Base-by-base conservation (phyloP, 352 stramenopile genomes). In the Poterioochromonas sp. region DNA sequence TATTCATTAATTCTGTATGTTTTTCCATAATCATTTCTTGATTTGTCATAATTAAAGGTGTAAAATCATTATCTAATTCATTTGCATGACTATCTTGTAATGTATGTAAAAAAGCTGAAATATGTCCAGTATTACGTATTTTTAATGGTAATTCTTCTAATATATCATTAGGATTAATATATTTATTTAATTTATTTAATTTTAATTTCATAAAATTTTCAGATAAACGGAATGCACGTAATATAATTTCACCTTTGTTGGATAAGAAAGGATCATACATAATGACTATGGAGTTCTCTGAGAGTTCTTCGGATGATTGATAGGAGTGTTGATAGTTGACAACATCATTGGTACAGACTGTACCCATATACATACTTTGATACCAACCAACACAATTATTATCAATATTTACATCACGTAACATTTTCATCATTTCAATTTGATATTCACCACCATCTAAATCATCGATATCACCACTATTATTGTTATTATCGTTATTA, bases 341-440 rank as follows among this genome's bases (percentile, higher is more conserved):
- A 53, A 98, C 87, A n/a, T 87, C 86, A 29, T 87, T 86, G 53
- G 93, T 97, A 79, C 90, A 96, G 84, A 97, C 97, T 41, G 94
- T 95, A 29, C 92, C 93, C 82, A 97, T 91, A 83, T 93, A 90
- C 80, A 96, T 95, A 51, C 90, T 96, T 82, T 98, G 92, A 86
- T 99, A 99, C 94, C 94, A 98, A 39, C 95, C 94, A 68, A 98
- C 91, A 83, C 95, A 97, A 85, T 98, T 98, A 86, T 97, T 98
- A 84, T 98, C 94, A 81, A 98, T 94, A 82, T 97, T 97, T 39
- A 98, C 87, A 84, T 98, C 93, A 71, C 92, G 89, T 64, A 98
- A 83, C 87, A 96, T 97, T 85, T 97, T 96, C 92, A 98, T 97
- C 94, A 98, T 98, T 85, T 98, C 93, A 18, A 97, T 87, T 84